These are phyloP conservation scores for Truncatella angustata DNA, from an alignment of 2,329 filamentous ascomycete genomes.

Conservation along the genomic window DNA sequence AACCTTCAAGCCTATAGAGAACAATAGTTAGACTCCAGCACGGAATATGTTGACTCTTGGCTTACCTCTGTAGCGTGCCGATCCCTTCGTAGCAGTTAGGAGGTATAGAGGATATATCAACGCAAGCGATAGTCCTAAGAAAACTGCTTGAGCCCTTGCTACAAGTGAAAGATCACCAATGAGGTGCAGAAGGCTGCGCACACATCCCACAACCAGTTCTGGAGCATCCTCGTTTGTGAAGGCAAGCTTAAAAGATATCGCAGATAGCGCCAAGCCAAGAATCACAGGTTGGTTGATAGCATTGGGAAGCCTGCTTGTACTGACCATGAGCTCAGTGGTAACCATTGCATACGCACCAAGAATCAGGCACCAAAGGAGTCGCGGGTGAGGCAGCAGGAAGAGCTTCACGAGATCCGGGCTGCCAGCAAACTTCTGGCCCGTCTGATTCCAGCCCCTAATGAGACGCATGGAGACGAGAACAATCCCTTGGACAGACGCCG, in stretches of 20 bases:
- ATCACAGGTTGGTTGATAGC: conserved; percentile 39
- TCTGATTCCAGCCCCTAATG: conserved; percentile 87
- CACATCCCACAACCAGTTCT: conserved; percentile 63
- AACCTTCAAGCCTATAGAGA: conserved; percentile 36
- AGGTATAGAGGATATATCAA: conserved; percentile 38
- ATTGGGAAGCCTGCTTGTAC: conserved; percentile 37
- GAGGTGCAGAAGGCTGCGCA: conserved; percentile 36
- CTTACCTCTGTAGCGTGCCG: neutral
- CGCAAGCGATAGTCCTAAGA: conserved; percentile 43
- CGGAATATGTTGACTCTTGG: neutral
- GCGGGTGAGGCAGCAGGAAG: conserved; percentile 63
- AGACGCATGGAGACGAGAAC: conserved; percentile 65
- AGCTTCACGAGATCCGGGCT: conserved; percentile 78
- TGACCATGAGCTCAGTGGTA: conserved; percentile 41
- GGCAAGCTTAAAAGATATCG: conserved; percentile 82
- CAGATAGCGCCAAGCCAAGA: conserved; percentile 45
- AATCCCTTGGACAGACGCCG: conserved; percentile 32
- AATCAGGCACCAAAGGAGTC: conserved; percentile 73
- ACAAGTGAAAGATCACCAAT: conserved; percentile 45
- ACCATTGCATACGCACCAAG: conserved; percentile 66
- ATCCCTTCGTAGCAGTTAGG: conserved; percentile 23
- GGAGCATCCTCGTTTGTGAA: conserved; percentile 88
- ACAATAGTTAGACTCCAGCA: too few relatives aligned
- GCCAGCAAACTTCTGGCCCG: conserved; percentile 93
- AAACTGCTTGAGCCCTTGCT: conserved; percentile 47